Conservation (phyloP, 768 basidiomycete genomes). For the Leccinum rimulosum region DNA sequence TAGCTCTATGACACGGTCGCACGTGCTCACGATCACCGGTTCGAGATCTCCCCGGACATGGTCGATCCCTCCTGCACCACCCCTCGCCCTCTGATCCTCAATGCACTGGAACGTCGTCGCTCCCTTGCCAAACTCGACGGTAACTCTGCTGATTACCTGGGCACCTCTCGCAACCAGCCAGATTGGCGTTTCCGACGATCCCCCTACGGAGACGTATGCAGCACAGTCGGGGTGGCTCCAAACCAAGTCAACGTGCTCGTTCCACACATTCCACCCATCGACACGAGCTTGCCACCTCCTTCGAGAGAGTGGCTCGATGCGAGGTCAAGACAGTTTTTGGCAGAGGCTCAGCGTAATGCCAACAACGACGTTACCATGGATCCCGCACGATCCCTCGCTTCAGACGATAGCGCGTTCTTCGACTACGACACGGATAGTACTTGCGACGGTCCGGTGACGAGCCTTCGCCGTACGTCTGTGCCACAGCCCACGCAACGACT, state of each 20-base stretch:
- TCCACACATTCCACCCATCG: conserved; percentile 24
- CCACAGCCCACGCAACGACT: conserved; percentile 1
- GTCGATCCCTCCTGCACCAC: conserved; percentile 12
- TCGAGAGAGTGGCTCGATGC: conserved; percentile 19
- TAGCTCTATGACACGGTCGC: conserved; percentile 33
- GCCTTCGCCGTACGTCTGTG: background rate
- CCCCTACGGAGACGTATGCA: conserved; percentile 26
- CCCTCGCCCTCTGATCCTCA: conserved; percentile 10
- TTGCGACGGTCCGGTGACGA: conserved; percentile 1
- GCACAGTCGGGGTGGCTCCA: conserved; percentile 21
- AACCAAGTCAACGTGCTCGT: conserved; percentile 28
- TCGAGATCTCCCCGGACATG: conserved; percentile 7
- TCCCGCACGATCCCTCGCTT: background rate
- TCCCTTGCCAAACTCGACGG: conserved; percentile 8
- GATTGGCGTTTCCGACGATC: conserved; percentile 26
- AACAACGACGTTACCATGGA: background rate
- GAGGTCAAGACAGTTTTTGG: conserved; percentile 15
- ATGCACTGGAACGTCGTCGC: conserved; percentile 17
- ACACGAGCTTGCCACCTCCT: conserved; percentile 15
- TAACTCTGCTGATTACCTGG: conserved; percentile 25
- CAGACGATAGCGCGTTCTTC: conserved; percentile 15
- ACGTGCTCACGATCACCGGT: conserved; percentile 24
- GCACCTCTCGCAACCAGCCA: conserved; percentile 19
- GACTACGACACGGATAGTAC: conserved; percentile 24
- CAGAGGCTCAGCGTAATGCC: background rate